Evolutionary conservation across 768 basidiomycete species (phyloP).

Genomic region (Rossbeevera mucosa): DNA sequence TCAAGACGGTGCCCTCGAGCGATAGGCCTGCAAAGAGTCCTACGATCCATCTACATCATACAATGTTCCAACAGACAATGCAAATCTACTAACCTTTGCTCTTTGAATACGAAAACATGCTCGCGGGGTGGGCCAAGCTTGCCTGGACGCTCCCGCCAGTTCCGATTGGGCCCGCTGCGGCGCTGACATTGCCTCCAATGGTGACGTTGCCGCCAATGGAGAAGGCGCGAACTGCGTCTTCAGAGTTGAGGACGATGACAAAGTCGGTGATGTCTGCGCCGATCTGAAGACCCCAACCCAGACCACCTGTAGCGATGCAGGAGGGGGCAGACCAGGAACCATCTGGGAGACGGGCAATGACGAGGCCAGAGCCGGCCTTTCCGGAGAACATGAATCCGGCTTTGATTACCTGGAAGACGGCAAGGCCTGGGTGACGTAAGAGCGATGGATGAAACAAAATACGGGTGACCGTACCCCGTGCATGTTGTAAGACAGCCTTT

Average conservation of each 20-base stretch:
- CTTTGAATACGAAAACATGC: conserved; percentile 97
- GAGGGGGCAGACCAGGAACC: conserved; percentile 97
- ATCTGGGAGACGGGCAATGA: conserved; percentile 88
- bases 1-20: conserved; percentile 88
- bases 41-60: conserved; percentile 22
- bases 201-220: conserved; percentile 94
- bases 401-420: conserved; percentile 90
- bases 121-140: conserved; percentile 85
- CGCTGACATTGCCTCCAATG: conserved; percentile 85
- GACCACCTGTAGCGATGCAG: conserved; percentile 93
- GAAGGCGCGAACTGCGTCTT: conserved; percentile 94
- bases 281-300: conserved; percentile 93
- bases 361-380: conserved; percentile 88
- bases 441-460: not conserved
- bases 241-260: conserved; percentile 94
- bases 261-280: conserved; percentile 95
- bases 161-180: conserved; percentile 87
- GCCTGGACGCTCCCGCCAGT: conserved; percentile 90
- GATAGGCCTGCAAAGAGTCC: conserved; percentile 94
- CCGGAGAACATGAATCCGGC: conserved; percentile 95
- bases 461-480: conserved; percentile 62
- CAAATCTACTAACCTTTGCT: conserved; percentile 66
- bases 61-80: not conserved
- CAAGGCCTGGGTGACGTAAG: conserved; percentile 57
- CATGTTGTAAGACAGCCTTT: conserved; percentile 83